Evolutionary conservation across 2,329 filamentous ascomycete genomes (phyloP).

Genomic region (Gyromitra esculenta): DNA sequence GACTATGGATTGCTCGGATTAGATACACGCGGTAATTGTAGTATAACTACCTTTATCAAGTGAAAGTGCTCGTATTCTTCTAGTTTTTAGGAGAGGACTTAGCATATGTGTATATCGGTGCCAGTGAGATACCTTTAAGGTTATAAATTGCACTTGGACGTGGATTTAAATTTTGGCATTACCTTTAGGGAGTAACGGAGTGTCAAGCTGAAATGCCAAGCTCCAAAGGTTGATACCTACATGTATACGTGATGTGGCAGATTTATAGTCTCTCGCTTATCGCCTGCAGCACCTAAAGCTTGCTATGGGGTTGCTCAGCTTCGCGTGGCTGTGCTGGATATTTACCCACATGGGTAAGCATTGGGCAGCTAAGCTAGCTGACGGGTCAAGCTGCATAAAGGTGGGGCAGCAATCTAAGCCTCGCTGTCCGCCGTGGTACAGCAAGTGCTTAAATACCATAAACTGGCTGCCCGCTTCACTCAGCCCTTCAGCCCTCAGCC

Average conservation of each 20-base stretch:
- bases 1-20: neutral
- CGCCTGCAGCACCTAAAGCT: conserved; percentile 1
- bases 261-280: conserved; percentile 12
- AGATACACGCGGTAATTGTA: neutral
- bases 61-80: neutral
- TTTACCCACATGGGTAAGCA: conserved; percentile 36
- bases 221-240: neutral
- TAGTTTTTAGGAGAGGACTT: neutral
- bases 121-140: neutral
- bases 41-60: neutral
- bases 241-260: neutral
- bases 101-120: neutral
- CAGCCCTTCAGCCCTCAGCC: conserved; percentile 45
- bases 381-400: conserved; percentile 19
- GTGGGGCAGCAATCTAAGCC: conserved; percentile 45
- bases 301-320: conserved; percentile 11
- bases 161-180: neutral
- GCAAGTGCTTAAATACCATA: conserved; percentile 41
- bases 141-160: neutral
- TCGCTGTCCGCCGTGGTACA: conserved; percentile 28
- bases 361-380: conserved; percentile 26
- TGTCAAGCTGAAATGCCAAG: neutral
- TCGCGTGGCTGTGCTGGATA: neutral
- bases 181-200: neutral
- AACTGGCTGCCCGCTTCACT: conserved; percentile 28